Conservation (phyloP, 371 early-diverging fungal species). For the Mortierella polycephala region DNA sequence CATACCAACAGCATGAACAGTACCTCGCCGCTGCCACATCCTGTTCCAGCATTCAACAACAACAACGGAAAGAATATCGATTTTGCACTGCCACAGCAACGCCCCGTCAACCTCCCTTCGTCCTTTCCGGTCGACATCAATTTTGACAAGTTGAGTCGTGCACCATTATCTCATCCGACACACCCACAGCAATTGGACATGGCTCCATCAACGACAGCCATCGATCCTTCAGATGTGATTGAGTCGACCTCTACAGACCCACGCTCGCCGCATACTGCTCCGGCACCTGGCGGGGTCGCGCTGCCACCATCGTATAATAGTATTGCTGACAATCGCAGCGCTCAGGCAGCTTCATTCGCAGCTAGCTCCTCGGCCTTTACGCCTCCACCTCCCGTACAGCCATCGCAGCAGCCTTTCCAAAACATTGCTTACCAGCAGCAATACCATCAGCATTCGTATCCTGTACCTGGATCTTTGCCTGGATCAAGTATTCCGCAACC, state of each 20-base stretch:
- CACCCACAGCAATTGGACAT: not conserved
- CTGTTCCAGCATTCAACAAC: not conserved
- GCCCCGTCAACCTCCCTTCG: too few species aligned
- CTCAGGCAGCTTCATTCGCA: not conserved
- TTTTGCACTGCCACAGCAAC: too few species aligned
- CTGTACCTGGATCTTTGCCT: constrained; percentile 1
- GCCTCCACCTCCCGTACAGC: not conserved
- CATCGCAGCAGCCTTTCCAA: not conserved
- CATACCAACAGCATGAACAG: constrained; percentile 16
- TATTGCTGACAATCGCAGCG: not conserved
- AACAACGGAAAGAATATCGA: not conserved
- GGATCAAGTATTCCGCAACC: not conserved
- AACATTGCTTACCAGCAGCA: not conserved
- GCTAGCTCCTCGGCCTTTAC: not conserved
- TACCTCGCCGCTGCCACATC: not conserved
- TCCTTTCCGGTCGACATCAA: too few species aligned
- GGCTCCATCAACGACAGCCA: not conserved
- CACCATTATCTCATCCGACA: too few species aligned
- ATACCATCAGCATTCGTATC: constrained; percentile 6
- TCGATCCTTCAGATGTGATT: constrained; percentile 3
- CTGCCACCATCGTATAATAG: not conserved
- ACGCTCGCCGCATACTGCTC: constrained; percentile 10
- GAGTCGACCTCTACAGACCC: constrained; percentile 5
- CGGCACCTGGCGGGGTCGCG: not conserved
- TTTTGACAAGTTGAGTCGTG: too few species aligned